These are phyloP conservation scores for Aegle marmelos DNA, from an alignment of 345 rosid species.

Conservation along the genomic window DNA sequence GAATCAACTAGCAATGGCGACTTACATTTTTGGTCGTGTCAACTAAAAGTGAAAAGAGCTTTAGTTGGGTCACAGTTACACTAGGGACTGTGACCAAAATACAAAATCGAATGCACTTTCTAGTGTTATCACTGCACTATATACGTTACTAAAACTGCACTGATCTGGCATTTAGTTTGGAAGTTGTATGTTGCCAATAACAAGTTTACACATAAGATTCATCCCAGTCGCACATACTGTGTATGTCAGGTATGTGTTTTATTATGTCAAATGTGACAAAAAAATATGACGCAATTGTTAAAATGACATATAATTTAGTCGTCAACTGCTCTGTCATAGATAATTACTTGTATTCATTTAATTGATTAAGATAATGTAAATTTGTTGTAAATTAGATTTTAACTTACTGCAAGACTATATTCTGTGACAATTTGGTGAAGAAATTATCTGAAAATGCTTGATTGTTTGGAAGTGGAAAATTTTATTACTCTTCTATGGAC, in stretches of 20 bases:
- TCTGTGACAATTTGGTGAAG: background rate
- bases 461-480: background rate
- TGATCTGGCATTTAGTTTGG: background rate
- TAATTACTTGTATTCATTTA: background rate
- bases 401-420: background rate
- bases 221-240: background rate
- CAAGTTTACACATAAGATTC: background rate
- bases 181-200: background rate
- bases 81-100: background rate
- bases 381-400: background rate
- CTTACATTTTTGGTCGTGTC: background rate
- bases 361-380: background rate
- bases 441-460: background rate
- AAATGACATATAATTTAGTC: background rate
- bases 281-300: background rate
- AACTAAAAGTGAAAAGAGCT: background rate
- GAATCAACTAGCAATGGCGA: background rate
- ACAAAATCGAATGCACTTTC: background rate
- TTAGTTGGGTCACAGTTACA: background rate
- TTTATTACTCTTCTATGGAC: background rate
- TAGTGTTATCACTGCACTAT: background rate
- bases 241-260: background rate
- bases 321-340: background rate
- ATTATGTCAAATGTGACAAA: background rate
- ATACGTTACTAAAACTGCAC: background rate